These are phyloP conservation scores for Suillus alpinus DNA, from an alignment of 768 basidiomycete genomes.

Conservation along the genomic window DNA sequence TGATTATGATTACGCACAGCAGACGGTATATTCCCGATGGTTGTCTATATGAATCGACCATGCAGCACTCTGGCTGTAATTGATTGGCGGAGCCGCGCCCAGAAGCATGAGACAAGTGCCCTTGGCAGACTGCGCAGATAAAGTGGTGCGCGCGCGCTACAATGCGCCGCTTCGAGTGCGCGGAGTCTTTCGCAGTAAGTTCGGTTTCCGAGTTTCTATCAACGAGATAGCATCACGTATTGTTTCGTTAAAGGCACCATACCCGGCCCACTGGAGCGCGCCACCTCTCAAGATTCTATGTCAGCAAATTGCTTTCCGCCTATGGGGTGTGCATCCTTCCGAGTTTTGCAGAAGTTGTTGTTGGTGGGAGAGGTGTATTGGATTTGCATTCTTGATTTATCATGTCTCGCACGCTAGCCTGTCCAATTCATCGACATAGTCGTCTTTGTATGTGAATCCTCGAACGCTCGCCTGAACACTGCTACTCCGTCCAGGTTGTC, in stretches of 20 bases:
- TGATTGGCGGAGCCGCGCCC: not conserved
- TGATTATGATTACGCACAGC: not conserved
- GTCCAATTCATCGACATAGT: not conserved
- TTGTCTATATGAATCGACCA: not conserved
- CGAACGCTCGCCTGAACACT: not conserved
- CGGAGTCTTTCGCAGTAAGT: not conserved
- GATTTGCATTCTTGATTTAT: not conserved
- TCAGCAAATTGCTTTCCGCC: not conserved
- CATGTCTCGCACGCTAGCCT: not conserved
- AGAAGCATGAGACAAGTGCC: not conserved
- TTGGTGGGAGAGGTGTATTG: not conserved
- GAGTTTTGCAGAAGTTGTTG: not conserved
- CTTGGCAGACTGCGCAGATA: not conserved
- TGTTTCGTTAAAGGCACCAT: not conserved
- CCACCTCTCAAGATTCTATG: not conserved
- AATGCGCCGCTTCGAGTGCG: not conserved
- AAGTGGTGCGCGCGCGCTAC: not conserved
- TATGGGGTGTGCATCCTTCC: not conserved
- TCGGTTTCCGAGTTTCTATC: not conserved
- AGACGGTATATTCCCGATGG: not conserved
- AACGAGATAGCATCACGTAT: not conserved
- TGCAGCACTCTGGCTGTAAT: not conserved
- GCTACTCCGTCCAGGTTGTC: not conserved
- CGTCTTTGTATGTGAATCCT: not conserved
- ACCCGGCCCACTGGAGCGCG: not conserved